Evolutionary conservation across 768 basidiomycete genomes (phyloP).

Genomic region (Boletus tomentosulus): DNA sequence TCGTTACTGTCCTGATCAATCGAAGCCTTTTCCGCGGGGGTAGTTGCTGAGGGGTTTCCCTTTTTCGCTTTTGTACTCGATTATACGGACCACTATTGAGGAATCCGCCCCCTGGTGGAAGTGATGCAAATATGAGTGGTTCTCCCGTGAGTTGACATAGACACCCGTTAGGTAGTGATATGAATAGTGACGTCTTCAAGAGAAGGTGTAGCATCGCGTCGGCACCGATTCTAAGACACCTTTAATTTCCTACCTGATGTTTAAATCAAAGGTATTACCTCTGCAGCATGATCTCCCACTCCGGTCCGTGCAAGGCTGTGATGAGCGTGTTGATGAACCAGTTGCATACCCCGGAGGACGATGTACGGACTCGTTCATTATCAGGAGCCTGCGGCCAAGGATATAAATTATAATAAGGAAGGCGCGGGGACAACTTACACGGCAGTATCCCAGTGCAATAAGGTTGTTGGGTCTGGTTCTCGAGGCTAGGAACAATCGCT

Average conservation of each 20-base stretch:
- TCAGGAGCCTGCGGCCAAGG: slow-evolving; percentile 17
- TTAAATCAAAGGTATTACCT: slow-evolving; percentile 38
- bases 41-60: slow-evolving; percentile 9
- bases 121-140: slow-evolving; percentile 49
- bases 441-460: slow-evolving; percentile 61
- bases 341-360: slow-evolving; percentile 48
- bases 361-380: slow-evolving; percentile 37
- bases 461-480: slow-evolving; percentile 48
- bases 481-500: slow-evolving; percentile 41
- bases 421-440: slow-evolving; percentile 34
- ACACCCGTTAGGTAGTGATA: slow-evolving; percentile 78
- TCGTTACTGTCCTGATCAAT: slow-evolving; percentile 2
- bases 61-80: slow-evolving; percentile 22
- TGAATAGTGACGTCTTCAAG: slow-evolving; percentile 67
- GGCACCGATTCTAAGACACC: slow-evolving; percentile 60
- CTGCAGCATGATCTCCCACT: slow-evolving; percentile 63
- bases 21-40: slow-evolving; percentile 29
- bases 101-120: slow-evolving; percentile 16
- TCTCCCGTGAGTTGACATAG: slow-evolving; percentile 79
- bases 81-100: slow-evolving; percentile 6
- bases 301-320: slow-evolving; percentile 55
- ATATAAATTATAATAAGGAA: not conserved
- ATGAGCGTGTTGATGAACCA: slow-evolving; percentile 72
- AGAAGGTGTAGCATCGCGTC: slow-evolving; percentile 77
- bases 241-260: not conserved